Conservation (phyloP, 441 rosid species). For the Populus tomentosa region DNA sequence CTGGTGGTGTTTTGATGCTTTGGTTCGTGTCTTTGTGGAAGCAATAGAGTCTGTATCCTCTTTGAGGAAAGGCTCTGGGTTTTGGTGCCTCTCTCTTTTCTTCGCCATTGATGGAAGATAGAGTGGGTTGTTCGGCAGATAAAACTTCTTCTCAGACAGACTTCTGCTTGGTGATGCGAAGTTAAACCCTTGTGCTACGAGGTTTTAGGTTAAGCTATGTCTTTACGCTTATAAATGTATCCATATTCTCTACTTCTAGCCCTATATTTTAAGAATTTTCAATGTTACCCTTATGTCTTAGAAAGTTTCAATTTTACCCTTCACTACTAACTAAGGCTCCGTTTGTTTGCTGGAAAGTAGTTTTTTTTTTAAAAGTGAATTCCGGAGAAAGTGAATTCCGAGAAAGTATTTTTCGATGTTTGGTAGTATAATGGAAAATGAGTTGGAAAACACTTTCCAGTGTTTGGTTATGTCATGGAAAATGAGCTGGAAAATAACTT, state of each 20-base stretch:
- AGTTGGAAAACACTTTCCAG: too few relatives aligned
- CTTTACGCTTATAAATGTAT: neutral
- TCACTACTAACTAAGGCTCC: neutral
- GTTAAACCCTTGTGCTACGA: too few relatives aligned
- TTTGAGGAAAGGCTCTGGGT: conserved; percentile 59
- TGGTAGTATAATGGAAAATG: too few relatives aligned
- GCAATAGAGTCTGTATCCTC: conserved; percentile 42
- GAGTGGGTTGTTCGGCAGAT: neutral
- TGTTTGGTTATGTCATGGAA: too few relatives aligned
- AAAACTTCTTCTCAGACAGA: too few relatives aligned
- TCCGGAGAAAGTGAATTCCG: too few relatives aligned
- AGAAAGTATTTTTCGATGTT: too few relatives aligned
- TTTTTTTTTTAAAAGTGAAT: too few relatives aligned
- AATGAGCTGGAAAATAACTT: too few relatives aligned
- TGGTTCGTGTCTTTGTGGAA: conserved; percentile 55
- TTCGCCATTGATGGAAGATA: conserved; percentile 35
- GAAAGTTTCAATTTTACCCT: neutral
- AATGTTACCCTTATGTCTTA: neutral
- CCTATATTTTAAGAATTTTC: neutral
- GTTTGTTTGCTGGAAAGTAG: too few relatives aligned
- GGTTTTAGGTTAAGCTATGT: neutral
- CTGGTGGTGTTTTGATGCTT: conserved; percentile 63
- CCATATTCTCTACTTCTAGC: neutral
- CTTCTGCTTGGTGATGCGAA: neutral
- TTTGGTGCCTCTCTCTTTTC: conserved; percentile 61